A percentile compares a stretch with the other conserved stretches of the same genome.
Conservation (phyloP, 2,329 filamentous ascomycete genomes). For the Colletotrichum acutatum region DNA sequence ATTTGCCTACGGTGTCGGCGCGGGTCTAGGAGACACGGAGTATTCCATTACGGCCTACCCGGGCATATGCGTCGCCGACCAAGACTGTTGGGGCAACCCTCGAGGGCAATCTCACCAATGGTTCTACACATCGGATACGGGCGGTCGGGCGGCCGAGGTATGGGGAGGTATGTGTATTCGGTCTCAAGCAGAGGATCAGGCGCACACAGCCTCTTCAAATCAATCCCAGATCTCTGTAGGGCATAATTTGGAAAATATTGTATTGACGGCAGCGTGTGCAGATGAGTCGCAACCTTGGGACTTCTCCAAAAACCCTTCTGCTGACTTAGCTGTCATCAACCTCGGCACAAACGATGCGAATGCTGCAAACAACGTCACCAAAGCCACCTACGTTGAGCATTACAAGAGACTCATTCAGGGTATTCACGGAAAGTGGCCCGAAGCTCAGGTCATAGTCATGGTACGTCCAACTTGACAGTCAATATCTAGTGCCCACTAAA, state of each 20-base stretch:
- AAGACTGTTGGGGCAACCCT: constrained; percentile 64
- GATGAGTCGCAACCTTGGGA: constrained; percentile 57
- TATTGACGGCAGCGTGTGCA: constrained; percentile 30
- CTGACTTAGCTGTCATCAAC: constrained; percentile 58
- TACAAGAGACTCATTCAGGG: constrained; percentile 58
- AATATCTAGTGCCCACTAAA: constrained; percentile 4
- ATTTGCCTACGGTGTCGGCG: constrained; percentile 65
- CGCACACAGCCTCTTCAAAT: not conserved
- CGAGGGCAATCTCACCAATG: constrained; percentile 65
- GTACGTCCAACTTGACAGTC: constrained; percentile 41
- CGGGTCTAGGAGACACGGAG: constrained; percentile 68
- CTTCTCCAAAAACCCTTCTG: constrained; percentile 53
- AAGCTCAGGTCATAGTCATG: constrained; percentile 57
- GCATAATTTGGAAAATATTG: not conserved
- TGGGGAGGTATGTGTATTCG: constrained; percentile 51
- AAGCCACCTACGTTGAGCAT: constrained; percentile 50
- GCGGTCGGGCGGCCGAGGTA: constrained; percentile 54
- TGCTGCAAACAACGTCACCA: constrained; percentile 51
- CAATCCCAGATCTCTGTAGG: not conserved
- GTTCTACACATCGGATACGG: constrained; percentile 67
- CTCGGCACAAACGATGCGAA: constrained; percentile 60
- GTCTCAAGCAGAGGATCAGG: not conserved
- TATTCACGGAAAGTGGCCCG: constrained; percentile 57
- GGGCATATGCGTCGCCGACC: constrained; percentile 66
- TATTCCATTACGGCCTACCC: constrained; percentile 68